phyloP scores from a whole-genome alignment of 768 basidiomycete species.

The Guyanaporus albipodus region DNA sequence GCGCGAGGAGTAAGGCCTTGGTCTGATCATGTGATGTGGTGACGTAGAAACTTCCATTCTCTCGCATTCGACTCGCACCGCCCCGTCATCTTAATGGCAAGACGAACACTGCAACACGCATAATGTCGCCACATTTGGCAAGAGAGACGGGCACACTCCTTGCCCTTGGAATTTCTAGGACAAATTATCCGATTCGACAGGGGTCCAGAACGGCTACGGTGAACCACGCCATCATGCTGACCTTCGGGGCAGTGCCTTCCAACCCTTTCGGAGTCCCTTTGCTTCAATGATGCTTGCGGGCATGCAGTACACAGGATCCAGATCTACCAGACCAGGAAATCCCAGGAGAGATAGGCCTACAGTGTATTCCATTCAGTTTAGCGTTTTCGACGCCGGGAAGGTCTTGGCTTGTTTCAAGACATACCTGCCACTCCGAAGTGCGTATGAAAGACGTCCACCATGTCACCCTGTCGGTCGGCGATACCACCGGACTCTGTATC shows the following conservation, averaged over 20 bases:
- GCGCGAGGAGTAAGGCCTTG: neutral
- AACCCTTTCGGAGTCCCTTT: slow-evolving; percentile 60
- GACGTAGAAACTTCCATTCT: slow-evolving; percentile 18
- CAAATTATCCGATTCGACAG: slow-evolving; percentile 6
- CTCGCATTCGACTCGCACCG: slow-evolving; percentile 6
- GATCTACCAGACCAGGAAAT: slow-evolving; percentile 75
- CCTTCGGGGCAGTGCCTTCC: slow-evolving; percentile 31
- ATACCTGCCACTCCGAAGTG: slow-evolving; percentile 84
- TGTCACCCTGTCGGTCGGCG: slow-evolving; percentile 88
- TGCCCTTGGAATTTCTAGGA: neutral
- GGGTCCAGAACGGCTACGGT: slow-evolving; percentile 1
- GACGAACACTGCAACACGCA: slow-evolving; percentile 2
- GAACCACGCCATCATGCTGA: slow-evolving; percentile 11
- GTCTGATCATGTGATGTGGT: neutral
- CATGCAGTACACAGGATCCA: slow-evolving; percentile 98
- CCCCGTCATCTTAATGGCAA: neutral
- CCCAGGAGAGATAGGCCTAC: slow-evolving; percentile 80
- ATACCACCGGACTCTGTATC: slow-evolving; percentile 91
- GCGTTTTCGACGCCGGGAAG: neutral
- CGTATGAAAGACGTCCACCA: slow-evolving; percentile 98
- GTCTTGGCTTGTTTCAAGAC: neutral
- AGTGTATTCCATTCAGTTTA: slow-evolving; percentile 5
- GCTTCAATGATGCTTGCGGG: slow-evolving; percentile 69
- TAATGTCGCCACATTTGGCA: neutral
- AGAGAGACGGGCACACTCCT: neutral